Conservation (phyloP, 1,139 yeast genomes). For the Taphrina pruni region DNA sequence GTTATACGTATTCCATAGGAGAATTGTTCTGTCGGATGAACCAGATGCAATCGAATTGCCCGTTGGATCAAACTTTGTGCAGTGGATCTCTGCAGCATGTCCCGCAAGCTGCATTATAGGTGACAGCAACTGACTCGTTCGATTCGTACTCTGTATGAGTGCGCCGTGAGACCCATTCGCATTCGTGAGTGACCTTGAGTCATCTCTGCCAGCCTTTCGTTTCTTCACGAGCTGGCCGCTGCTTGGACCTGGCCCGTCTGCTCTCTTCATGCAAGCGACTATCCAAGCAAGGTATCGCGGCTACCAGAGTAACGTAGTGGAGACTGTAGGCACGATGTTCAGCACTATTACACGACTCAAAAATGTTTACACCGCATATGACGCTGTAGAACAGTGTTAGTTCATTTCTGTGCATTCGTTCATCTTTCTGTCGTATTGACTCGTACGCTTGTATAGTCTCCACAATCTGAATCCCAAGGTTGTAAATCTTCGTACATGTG, state of each 20-base stretch:
- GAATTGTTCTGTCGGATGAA: conserved; percentile 50
- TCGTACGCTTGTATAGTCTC: neutral
- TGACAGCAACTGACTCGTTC: conserved; percentile 47
- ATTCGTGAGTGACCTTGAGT: conserved; percentile 4
- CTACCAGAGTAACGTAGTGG: too few relatives aligned
- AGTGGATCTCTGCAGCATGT: conserved; percentile 49
- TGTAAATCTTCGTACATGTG: too few relatives aligned
- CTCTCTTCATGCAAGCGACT: conserved; percentile 7
- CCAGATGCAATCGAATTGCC: conserved; percentile 52
- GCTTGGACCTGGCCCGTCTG: conserved; percentile 16
- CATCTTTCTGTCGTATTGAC: conserved; percentile 7
- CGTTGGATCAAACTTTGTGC: conserved; percentile 50
- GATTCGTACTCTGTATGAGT: conserved; percentile 41
- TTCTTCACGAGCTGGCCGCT: conserved; percentile 30
- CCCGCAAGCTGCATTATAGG: conserved; percentile 48
- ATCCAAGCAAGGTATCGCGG: too few relatives aligned
- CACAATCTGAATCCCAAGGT: neutral
- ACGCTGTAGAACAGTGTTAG: neutral
- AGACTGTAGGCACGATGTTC: too few relatives aligned
- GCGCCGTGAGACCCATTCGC: conserved; percentile 9
- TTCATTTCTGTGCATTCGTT: neutral
- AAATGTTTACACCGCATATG: too few relatives aligned
- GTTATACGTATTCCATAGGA: conserved; percentile 56
- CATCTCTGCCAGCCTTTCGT: conserved; percentile 14
- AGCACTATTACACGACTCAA: too few relatives aligned